These are phyloP conservation scores for Metschnikowia vanudenii DNA, from an alignment of 805 yeast genomes.

Conservation along the genomic window DNA sequence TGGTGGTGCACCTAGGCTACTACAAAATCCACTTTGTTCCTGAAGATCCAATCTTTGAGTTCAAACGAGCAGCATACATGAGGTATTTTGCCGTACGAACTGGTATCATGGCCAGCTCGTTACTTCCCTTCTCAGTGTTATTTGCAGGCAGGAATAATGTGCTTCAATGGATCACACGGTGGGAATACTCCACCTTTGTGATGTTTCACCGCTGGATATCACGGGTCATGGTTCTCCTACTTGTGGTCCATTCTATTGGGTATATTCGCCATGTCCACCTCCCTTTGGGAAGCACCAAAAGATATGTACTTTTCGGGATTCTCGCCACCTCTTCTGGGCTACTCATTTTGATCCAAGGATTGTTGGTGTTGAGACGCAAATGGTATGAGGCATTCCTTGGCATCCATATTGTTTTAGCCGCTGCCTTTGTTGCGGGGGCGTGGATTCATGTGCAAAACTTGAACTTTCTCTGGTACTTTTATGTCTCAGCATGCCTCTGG, in stretches of 20 bases:
- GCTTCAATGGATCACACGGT: conserved; percentile 38
- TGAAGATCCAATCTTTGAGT: conserved; percentile 16
- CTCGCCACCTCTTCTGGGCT: conserved; percentile 45
- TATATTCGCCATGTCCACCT: conserved; percentile 10
- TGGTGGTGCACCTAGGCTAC: conserved; percentile 4
- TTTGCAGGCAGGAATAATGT: conserved; percentile 22
- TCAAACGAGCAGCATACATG: conserved; percentile 34
- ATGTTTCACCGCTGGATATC: conserved; percentile 59
- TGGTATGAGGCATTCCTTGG: conserved; percentile 45
- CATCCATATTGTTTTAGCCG: conserved; percentile 38
- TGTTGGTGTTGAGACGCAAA: conserved; percentile 43
- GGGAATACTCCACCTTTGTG: conserved; percentile 49
- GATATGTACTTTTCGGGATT: conserved; percentile 33
- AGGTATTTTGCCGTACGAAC: conserved; percentile 35
- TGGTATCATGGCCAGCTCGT: conserved; percentile 19
- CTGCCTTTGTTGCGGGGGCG: conserved; percentile 43
- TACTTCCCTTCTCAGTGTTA: conserved; percentile 16
- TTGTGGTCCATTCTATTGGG: conserved; percentile 41
- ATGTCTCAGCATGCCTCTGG: conserved; percentile 19
- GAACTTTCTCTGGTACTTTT: conserved; percentile 19
- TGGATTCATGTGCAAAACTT: conserved; percentile 47
- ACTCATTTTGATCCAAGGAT: conserved; percentile 45
- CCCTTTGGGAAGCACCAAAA: conserved; percentile 8
- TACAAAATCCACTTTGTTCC: conserved; percentile 13
- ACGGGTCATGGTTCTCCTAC: conserved; percentile 41